Evolutionary conservation across 2,329 filamentous ascomycete genomes (phyloP).

Genomic region (Aspergillus tubingensis): DNA sequence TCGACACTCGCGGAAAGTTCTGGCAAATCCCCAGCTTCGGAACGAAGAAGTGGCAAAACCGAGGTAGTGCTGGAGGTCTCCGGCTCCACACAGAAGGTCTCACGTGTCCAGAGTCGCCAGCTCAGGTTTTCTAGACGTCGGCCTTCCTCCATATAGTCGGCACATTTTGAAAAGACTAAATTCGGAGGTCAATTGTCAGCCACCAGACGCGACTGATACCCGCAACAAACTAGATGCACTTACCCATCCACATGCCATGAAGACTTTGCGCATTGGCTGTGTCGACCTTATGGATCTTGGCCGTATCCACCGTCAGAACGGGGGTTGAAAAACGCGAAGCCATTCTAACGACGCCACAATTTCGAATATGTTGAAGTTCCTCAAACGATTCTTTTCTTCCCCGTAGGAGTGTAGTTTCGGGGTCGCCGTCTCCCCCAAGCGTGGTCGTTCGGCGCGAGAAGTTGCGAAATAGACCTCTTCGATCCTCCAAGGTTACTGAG

Average conservation of each 20-base stretch:
- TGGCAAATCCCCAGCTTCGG: constrained; percentile 58
- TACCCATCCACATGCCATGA: constrained; percentile 96
- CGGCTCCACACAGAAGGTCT: constrained; percentile 85
- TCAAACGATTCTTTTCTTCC: constrained; percentile 2
- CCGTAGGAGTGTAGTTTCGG: constrained; percentile 31
- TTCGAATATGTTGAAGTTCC: constrained; percentile 16
- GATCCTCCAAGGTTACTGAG: constrained; percentile 16
- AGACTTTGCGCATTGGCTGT: constrained; percentile 89
- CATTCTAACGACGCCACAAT: constrained; percentile 58
- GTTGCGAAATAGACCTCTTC: constrained; percentile 22
- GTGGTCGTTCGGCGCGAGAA: constrained; percentile 45
- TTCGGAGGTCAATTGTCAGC: constrained; percentile 25
- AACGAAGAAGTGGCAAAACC: constrained; percentile 51
- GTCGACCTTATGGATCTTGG: constrained; percentile 91
- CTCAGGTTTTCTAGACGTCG: constrained; percentile 90
- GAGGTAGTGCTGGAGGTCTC: constrained; percentile 53
- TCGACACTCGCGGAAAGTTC: constrained; percentile 77
- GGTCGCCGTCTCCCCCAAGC: constrained; percentile 47
- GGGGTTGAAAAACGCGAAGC: constrained; percentile 79
- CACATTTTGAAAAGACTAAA: constrained; percentile 88
- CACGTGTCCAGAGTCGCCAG: constrained; percentile 93
- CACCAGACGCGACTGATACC: constrained; percentile 1
- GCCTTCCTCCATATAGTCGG: constrained; percentile 90
- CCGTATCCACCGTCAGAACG: constrained; percentile 87
- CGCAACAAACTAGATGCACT: constrained; percentile 43